Evolutionary conservation across 345 rosid species (phyloP).

Genomic region (Brassica incana): DNA sequence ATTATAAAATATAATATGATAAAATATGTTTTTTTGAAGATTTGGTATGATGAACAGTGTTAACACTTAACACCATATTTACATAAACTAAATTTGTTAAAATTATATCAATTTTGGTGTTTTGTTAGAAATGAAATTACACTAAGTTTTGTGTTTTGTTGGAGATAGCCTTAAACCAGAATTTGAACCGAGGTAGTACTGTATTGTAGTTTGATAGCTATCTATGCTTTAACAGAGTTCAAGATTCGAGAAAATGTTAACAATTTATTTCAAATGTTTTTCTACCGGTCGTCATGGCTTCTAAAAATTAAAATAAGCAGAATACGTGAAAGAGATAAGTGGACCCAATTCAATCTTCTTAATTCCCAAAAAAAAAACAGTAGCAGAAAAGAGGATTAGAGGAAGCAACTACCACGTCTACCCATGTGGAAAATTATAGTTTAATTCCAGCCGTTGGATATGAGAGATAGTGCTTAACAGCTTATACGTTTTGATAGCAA

Average conservation of each 20-base stretch:
- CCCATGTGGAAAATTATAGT: background rate
- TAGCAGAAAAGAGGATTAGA: background rate
- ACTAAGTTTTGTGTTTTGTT: background rate
- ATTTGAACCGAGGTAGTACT: background rate
- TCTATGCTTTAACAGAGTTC: background rate
- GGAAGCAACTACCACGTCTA: background rate
- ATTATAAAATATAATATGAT: too few relatives aligned
- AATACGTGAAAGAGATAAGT: background rate
- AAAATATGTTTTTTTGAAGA: too few relatives aligned
- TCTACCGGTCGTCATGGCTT: background rate
- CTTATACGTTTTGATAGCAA: conserved; percentile 15
- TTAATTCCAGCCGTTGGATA: conserved; percentile 19
- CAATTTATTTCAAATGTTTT: background rate
- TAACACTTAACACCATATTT: too few relatives aligned
- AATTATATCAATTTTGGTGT: too few relatives aligned
- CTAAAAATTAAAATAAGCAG: background rate
- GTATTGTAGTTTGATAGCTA: background rate
- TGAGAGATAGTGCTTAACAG: conserved; percentile 4
- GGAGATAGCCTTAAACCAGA: background rate
- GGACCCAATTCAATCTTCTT: conserved; percentile 8
- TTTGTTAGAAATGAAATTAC: too few relatives aligned
- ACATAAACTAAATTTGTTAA: too few relatives aligned
- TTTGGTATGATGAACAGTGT: too few relatives aligned
- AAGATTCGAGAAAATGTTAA: background rate
- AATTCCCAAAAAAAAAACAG: background rate